These are phyloP conservation scores for Cladorrhinum sp. DNA, from an alignment of 2,329 filamentous ascomycete genomes.

Conservation along the genomic window DNA sequence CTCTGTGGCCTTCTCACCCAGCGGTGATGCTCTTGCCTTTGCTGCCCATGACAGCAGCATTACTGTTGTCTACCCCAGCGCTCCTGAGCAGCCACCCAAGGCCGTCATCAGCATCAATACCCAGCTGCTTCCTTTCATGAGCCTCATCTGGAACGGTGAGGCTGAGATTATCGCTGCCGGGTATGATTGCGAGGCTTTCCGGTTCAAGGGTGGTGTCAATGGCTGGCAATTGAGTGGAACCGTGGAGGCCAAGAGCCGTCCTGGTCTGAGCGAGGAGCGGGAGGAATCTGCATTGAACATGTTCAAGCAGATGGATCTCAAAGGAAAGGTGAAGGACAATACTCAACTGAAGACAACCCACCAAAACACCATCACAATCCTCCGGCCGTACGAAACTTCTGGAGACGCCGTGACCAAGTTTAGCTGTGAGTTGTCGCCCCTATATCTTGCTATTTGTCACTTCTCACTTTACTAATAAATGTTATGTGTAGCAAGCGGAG, in stretches of 20 bases:
- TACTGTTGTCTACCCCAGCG: constrained; percentile 92
- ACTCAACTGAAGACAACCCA: constrained; percentile 93
- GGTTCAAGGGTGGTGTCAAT: constrained; percentile 71
- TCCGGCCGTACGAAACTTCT: constrained; percentile 70
- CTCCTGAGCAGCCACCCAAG: constrained; percentile 81
- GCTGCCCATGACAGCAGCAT: constrained; percentile 94
- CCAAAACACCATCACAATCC: constrained; percentile 89
- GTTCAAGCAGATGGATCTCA: constrained; percentile 98
- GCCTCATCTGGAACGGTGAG: constrained; percentile 87
- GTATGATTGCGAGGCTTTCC: constrained; percentile 86
- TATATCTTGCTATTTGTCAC: constrained; percentile 17
- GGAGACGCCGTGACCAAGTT: constrained; percentile 70
- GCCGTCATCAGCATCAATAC: constrained; percentile 90
- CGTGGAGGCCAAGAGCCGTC: constrained; percentile 69
- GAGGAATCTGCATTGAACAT: constrained; percentile 96
- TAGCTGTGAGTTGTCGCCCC: constrained; percentile 64
- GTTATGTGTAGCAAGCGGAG: constrained; percentile 64
- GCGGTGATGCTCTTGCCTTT: constrained; percentile 89
- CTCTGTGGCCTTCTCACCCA: constrained; percentile 87
- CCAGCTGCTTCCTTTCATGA: constrained; percentile 87
- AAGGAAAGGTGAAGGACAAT: constrained; percentile 87
- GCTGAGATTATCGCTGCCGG: constrained; percentile 93
- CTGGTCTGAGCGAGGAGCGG: constrained; percentile 58
- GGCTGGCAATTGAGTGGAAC: constrained; percentile 85
- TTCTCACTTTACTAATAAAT: constrained; percentile 30